These are phyloP conservation scores for Citeromyces matritensis DNA, from an alignment of 805 yeast species.

Conservation along the genomic window DNA sequence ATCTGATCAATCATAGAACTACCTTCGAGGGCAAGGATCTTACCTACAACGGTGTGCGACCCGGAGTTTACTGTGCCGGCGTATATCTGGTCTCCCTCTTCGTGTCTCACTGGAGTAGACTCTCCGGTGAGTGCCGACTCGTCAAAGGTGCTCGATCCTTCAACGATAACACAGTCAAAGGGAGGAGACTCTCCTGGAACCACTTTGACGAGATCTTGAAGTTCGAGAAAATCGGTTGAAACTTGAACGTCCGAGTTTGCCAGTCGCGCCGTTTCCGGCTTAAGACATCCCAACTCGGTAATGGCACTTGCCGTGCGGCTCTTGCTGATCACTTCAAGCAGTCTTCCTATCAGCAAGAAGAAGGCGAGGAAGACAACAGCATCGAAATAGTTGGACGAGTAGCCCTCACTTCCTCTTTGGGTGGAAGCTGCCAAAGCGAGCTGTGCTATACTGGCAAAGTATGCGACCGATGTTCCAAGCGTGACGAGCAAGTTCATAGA, in stretches of 20 bases:
- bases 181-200: conserved; percentile 47
- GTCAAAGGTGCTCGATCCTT: conserved; percentile 35
- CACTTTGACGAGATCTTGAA: conserved; percentile 32
- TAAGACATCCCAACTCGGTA: conserved; percentile 31
- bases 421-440: conserved; percentile 26
- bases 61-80: conserved; percentile 65
- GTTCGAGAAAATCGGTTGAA: conserved; percentile 28
- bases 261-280: conserved; percentile 32
- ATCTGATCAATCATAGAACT: conserved; percentile 58
- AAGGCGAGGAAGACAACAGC: conserved; percentile 66
- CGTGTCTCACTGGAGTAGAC: conserved; percentile 40
- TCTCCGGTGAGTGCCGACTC: conserved; percentile 54
- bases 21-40: conserved; percentile 41
- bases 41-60: conserved; percentile 33
- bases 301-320: conserved; percentile 54
- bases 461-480: conserved; percentile 60
- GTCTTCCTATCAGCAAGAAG: conserved; percentile 55
- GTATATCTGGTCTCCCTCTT: conserved; percentile 49
- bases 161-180: conserved; percentile 34
- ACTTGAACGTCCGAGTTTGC: conserved; percentile 20
- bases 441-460: conserved; percentile 49
- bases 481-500: conserved; percentile 66
- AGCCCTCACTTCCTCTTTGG: conserved; percentile 16
- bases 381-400: conserved; percentile 59
- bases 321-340: conserved; percentile 54